Base-by-base conservation (phyloP, 176 grass and related monocot genomes). In the Pontederia paniculata region DNA sequence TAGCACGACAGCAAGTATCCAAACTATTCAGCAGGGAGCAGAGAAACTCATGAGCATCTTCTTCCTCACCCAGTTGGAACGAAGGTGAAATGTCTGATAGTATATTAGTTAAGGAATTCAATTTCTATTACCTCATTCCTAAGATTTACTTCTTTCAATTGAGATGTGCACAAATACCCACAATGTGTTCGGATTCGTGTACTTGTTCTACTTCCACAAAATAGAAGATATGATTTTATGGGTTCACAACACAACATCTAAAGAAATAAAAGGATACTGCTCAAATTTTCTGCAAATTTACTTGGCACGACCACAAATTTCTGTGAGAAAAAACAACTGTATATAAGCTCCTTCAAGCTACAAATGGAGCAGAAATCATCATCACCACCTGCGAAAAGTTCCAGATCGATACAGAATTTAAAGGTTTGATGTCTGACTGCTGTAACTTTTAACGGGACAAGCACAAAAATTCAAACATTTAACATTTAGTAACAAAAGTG, bases 41-140 rank as follows among this genome's bases (percentile, higher is more conserved):
- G 28, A 90, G 68, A 63, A 86, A 97, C 66, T 97, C 86, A 69
- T 97, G 91, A 8, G 91, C 91, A 69, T 96, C 91, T 55, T 85
- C 91, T 86, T 97, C 82, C 50, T 81, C 74, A n/a, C 83, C 86
- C 50, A 54, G 64, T 45, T 54, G 75, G 67, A 89, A 97, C 78
- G 86, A 64, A 52, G 79, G 69, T 43, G 80, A 97, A 74, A 89
- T 73, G 76, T 90, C 91, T 97, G 52, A 41, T 9, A 73, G 83
- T 76, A 54, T 18, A 3, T 52, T 61, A 69, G 80, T 62, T 81
- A 87, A 83, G 72, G 74, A 70, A 58, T 62, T n/a, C 17, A 88
- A 9, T 37, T 55, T 57, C 28, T 50, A 77, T 42, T 70, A 11
- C 2, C 5, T 46, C 16, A 5, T 15, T 48, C 13, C 9, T 31